Evolutionary conservation across 192 early-diverging fungal genomes (phyloP), one percentile per base, ranked within the genome.

Genomic region (Entophlyctis luteolus): DNA sequence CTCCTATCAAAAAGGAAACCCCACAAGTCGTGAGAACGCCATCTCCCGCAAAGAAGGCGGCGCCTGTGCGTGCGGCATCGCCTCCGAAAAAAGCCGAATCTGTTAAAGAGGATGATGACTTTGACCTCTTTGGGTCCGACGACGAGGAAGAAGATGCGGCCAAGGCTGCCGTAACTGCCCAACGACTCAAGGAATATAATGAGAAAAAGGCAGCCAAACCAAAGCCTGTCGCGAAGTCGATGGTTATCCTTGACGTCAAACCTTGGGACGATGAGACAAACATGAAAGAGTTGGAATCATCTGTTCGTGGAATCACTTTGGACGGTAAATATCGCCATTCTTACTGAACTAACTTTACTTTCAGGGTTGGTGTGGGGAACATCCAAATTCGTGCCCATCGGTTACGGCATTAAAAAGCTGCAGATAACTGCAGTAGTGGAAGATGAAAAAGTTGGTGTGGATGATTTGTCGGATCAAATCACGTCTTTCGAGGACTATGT

Each of bases 201-300:
- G 88, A 83, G 70, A 94, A 91, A 85, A 97, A 97, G 89, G 82
- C 75, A 10, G 89, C 89, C 63, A 86, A 76, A 82, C 92, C 93
- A 63, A 88, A 87, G 77, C 80, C 85, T 56, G 85, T 84, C 70
- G 93, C 92, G 79, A 97, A 97, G 87, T 93, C 93, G 74, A 85
- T 89, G 79, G 77, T 94, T 71, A 85, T 87, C 74, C 85, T 94
- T 32, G 95, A 97, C 66, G 86, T 96, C 74, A 97, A 97, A 89
- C 93, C 93, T 57, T 97, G 95, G 95, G 95, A 95, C 77, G 92
- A 94, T 81, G 94, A 95, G 69, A 96, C 94, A 22, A 68, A 77
- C 59, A 89, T 96, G 84, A 83, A 68, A 34, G 91, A 75, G 39
- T 77, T 96, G 37, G 88, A 90, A 71, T 75, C 73, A 32, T 65